A percentile compares a stretch with the other conserved stretches of the same genome.
Conservation (phyloP, 148 eudicot species). For the Fagopyrum esculentum region DNA sequence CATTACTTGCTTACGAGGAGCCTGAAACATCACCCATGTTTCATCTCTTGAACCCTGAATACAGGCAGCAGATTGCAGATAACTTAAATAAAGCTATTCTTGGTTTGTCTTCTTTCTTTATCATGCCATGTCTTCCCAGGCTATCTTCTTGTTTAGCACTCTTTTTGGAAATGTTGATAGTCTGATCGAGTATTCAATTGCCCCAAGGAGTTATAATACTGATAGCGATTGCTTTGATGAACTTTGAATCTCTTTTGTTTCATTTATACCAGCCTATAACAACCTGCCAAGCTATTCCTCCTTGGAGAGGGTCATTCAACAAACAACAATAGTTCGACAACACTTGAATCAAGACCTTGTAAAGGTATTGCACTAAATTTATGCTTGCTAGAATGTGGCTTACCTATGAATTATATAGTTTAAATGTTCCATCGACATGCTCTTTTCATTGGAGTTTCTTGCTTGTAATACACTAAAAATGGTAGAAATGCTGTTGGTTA, state of each 20-base stretch:
- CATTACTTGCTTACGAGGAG: conserved; percentile 83
- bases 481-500: too few relatives aligned
- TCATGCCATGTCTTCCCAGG: not conserved
- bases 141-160: not conserved
- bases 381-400: not conserved
- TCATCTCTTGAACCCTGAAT: conserved; percentile 58
- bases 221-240: not conserved
- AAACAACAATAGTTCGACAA: conserved; percentile 65
- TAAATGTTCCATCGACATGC: not conserved
- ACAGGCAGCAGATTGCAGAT: conserved; percentile 68
- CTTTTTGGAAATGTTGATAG: not conserved
- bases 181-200: not conserved
- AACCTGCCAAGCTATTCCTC: conserved; percentile 61
- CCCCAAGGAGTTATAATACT: not conserved
- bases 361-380: conserved; percentile 45
- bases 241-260: not conserved
- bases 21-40: conserved; percentile 94
- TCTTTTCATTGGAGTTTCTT: not conserved
- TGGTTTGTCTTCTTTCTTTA: conserved; percentile 36
- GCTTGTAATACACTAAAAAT: too few relatives aligned
- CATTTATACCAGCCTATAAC: conserved; percentile 38
- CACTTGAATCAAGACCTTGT: conserved; percentile 59
- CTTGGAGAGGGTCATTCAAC: conserved; percentile 78
- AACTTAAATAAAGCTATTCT: conserved; percentile 71
- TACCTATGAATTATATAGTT: not conserved